These are phyloP conservation scores for Chlorella sp. DNA, from an alignment of 139 green algal species.

Conservation along the genomic window DNA sequence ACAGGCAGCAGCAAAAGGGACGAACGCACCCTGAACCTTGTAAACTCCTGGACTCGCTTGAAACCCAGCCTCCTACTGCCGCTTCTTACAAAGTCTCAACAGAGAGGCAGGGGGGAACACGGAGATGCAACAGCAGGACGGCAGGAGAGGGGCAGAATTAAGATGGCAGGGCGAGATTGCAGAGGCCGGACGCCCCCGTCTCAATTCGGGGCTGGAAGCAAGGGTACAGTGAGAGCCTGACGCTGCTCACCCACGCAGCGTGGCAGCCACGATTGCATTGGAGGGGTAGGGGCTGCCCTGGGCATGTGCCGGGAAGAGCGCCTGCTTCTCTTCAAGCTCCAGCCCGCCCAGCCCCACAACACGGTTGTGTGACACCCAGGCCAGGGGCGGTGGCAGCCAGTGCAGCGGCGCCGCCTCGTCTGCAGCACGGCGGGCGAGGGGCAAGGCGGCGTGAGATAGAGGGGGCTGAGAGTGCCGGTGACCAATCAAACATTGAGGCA, in stretches of 20 bases:
- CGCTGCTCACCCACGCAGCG: not conserved
- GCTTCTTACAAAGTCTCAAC: too few relatives aligned
- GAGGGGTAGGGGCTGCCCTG: slow-evolving; percentile 24
- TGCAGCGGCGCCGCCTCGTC: slow-evolving; percentile 6
- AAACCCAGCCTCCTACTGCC: too few relatives aligned
- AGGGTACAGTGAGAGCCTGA: too few relatives aligned
- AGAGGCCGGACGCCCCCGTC: too few relatives aligned
- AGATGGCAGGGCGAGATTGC: too few relatives aligned
- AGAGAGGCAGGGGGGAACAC: too few relatives aligned
- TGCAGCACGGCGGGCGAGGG: not conserved
- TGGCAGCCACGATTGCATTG: slow-evolving; percentile 9
- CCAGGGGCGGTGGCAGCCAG: slow-evolving; percentile 23
- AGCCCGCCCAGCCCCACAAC: slow-evolving; percentile 6
- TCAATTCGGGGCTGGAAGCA: too few relatives aligned
- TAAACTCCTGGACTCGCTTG: too few relatives aligned
- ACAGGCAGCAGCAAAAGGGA: too few relatives aligned
- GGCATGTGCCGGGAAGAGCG: not conserved
- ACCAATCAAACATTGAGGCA: not conserved
- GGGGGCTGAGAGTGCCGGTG: not conserved
- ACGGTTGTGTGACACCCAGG: slow-evolving; percentile 4
- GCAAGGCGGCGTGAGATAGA: not conserved
- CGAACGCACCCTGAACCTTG: too few relatives aligned
- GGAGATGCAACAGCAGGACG: too few relatives aligned
- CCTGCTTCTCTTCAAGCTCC: slow-evolving; percentile 29
- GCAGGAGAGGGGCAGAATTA: too few relatives aligned